Evolutionary conservation across 2,329 filamentous ascomycete species (phyloP), one percentile per base, ranked within the genome.

Genomic region (Aspergillus felis): DNA sequence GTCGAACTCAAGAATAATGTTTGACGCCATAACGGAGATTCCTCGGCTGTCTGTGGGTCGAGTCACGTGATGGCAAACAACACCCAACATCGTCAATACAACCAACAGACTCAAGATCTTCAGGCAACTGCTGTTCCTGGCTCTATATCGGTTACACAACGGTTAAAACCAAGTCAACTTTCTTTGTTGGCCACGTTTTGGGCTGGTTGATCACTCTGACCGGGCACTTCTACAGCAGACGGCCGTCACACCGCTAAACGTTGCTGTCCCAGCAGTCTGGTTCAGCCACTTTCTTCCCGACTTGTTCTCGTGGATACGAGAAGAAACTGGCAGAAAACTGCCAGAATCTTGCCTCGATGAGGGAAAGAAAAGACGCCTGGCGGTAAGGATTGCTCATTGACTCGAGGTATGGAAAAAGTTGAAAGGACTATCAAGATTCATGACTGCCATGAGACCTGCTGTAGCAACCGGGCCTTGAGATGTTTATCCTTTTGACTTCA

Each of bases 171-270:
- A 20, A 47, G 44, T 47, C 12, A 25, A 7, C 10, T 27, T 27
- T 47, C 44, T 47, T 47, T 27, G 44, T 47, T 27, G 44, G 10
- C 44, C 44, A 27, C 24, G 22, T 47, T 47, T 22, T 47, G 20
- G 9, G 44, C 44, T 47, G 44, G 44, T 27, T 27, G 44, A 27
- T 47, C 24, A 14, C 14, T 24, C 44, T 47, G 44, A 22, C 22
- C 4, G 20, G 44, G 20, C 44, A 25, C 24, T 7, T 27, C 44
- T 27, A 12, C 57, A 52, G 38, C 35, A 55, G 29, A 44, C 44
- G 52, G 57, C 20, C 50, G 53, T 55, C 54, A 57, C 57, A 60
- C 57, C 57, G 57, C 57, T 60, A 57, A 55, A 49, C 55, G 52
- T 55, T 42, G 55, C 57, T 51, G 55, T 57, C 57, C 57, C 57